Base-by-base conservation (phyloP, 768 basidiomycete genomes). In the Tylopilus rubrobrunneus region DNA sequence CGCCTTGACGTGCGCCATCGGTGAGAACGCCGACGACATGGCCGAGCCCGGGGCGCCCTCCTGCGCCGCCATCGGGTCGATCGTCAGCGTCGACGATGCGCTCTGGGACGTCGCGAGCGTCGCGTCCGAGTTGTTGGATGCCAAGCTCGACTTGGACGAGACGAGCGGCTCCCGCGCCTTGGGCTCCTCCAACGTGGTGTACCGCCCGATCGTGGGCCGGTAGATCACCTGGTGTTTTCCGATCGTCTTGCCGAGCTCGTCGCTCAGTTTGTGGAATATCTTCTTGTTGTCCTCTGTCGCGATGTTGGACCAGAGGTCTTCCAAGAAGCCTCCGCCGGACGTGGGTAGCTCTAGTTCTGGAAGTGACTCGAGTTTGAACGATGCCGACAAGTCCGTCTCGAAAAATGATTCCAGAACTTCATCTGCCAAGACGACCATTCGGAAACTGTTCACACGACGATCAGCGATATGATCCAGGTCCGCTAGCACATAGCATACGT, bases 341-440 rank as follows among this genome's bases (percentile, higher is more conserved):
- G 76, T 74, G 2, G 84, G 76, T 17, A 86, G 72, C 58, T 87
- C 91, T 63, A 82, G 75, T 51, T 89, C 86, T 0, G 83, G 80
- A 6, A 88, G 75, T 15, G 79, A 75, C 52, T 89, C 85, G 33
- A 97, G 76, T 57, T 83, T 80, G 81, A 97, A 98, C 3, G 94
- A 94, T 1, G 81, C 83, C 0, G 91, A 84, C 56, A 99, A 76
- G 68, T 98, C 97, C 0, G 87, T 83, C 64, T 93, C 94, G 63
- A 98, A 99, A 79, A 99, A 99, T 1, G 89, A 87, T 67, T 99
- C 97, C 25, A 99, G 81, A 27, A 98, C 78, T 68, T 98, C 95
- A 60, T 98, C 97, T 1, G 96, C 95, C 9, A 99, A 79, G 5
- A 99, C 89, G 39, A 98, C 96, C 97, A 98, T 99, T 7, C 97